These are phyloP conservation scores for Oryza officinalis DNA, from an alignment of 176 grass and related monocot species.

Conservation along the genomic window DNA sequence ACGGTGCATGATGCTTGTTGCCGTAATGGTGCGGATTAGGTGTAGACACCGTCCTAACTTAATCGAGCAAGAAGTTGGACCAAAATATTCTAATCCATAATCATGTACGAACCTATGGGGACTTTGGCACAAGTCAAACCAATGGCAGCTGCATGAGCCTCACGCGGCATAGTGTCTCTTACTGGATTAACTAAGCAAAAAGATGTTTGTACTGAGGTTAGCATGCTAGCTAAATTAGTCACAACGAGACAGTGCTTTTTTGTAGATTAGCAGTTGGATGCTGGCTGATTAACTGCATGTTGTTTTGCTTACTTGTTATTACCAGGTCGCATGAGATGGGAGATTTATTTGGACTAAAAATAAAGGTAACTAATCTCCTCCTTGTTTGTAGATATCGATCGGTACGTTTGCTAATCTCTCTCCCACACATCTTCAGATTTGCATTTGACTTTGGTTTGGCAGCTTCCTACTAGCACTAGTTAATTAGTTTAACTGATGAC, in stretches of 20 bases:
- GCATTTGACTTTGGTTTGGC: slow-evolving; percentile 53
- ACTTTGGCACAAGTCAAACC: slow-evolving; percentile 45
- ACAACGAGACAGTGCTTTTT: slow-evolving; percentile 1
- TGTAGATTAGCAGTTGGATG: slow-evolving; percentile 26
- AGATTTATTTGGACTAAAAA: slow-evolving; percentile 19
- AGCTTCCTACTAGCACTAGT: background rate
- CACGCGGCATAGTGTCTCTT: slow-evolving; percentile 20
- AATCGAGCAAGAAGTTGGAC: slow-evolving; percentile 26
- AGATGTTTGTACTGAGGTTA: slow-evolving; percentile 14
- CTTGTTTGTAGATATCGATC: slow-evolving; percentile 6
- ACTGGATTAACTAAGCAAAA: slow-evolving; percentile 17
- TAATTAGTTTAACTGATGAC: slow-evolving; percentile 17
- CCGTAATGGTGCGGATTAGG: slow-evolving; percentile 31
- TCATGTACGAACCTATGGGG: slow-evolving; percentile 10
- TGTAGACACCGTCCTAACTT: slow-evolving; percentile 24
- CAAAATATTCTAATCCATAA: background rate
- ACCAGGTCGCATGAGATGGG: slow-evolving; percentile 14
- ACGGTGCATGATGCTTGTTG: slow-evolving; percentile 14
- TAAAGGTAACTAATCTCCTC: background rate
- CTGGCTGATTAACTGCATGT: background rate
- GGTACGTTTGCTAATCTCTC: background rate
- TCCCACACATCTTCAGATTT: slow-evolving; percentile 25
- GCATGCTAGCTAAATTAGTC: background rate
- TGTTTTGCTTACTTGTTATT: background rate
- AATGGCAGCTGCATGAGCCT: background rate